Conservation (phyloP, 2,329 filamentous ascomycete genomes). For the Paraconiothyrium sp. region DNA sequence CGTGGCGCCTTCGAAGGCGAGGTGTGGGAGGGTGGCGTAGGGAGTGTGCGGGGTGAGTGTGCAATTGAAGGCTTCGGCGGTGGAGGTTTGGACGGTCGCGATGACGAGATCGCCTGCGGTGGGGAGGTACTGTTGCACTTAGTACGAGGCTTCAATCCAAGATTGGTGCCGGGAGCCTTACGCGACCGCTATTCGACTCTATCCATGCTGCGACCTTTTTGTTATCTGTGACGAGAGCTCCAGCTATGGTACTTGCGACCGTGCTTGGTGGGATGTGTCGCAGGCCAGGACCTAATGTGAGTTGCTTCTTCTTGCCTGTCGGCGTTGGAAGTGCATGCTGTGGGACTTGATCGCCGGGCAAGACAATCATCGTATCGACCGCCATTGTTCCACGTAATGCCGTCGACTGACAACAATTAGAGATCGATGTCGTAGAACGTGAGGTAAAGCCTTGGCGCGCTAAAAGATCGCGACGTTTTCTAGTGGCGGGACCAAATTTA, state of each 20-base stretch:
- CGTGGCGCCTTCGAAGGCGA: conserved; percentile 91
- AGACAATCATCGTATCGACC: conserved; percentile 68
- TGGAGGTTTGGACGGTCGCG: conserved; percentile 80
- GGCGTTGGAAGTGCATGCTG: conserved; percentile 72
- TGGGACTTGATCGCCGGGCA: conserved; percentile 83
- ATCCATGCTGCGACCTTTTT: conserved; percentile 82
- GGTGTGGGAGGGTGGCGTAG: conserved; percentile 77
- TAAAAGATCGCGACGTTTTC: conserved; percentile 25
- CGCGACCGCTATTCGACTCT: conserved; percentile 75
- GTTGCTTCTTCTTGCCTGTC: conserved; percentile 68
- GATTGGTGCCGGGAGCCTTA: conserved; percentile 51
- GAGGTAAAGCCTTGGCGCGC: conserved; percentile 17
- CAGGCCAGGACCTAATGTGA: conserved; percentile 85
- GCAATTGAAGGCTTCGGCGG: conserved; percentile 82
- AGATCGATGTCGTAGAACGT: conserved; percentile 1
- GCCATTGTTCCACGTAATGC: conserved; percentile 57
- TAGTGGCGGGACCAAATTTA: conserved; percentile 10
- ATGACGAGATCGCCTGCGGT: conserved; percentile 86
- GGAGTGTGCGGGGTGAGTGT: conserved; percentile 72
- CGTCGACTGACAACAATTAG: not conserved
- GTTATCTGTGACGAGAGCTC: conserved; percentile 72
- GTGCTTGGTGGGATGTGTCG: conserved; percentile 81
- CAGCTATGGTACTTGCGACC: conserved; percentile 74
- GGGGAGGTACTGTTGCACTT: conserved; percentile 73
- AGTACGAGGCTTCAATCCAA: not conserved